Evolutionary conservation across 1,284 basidiomycete species (phyloP), one percentile per base, ranked within the genome.

Genomic region (Cutaneotrichosporon sp.): DNA sequence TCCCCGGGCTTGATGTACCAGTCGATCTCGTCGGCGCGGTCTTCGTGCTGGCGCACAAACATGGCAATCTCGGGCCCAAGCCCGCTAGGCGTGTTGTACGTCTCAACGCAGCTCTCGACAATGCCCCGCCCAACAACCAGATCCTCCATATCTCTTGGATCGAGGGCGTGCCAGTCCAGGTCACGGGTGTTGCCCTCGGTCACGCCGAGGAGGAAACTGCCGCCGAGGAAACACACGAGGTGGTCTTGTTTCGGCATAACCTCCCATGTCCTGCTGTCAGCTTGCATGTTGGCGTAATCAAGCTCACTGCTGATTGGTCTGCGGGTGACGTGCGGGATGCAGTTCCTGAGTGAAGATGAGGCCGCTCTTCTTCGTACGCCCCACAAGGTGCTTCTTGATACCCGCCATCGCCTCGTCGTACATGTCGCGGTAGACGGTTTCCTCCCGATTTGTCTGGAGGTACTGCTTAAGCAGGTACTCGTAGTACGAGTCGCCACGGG

Each of bases 401-500:
- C 88, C 91, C 31, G 84, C 82, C 86, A 97, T 90, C 0, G 92
- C 87, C 58, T 88, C 84, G 69, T 90, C 87, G 79, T 96, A 97
- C 89, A 96, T 92, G 86, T 89, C 84, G 34, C 86, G 86, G 78
- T 97, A 98, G 2, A 92, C 86, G 0, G 78, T 73, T 79, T 98
- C 94, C 30, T 88, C 87, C 53, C 86, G 83, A 75, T 89, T 87
- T 0, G 84, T 84, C 71, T 84, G 83, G 0, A 85, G 72, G 70
- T 79, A 84, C 71, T 84, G 83, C 72, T 93, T 93, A 86, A 93
- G 73, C 32, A 97, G 83, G 74, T 96, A 96, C 79, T 97, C 95
- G 77, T 97, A 98, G 81, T 90, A 97, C 5, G 92, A 95, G 80
- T 98, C 95, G 26, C 90, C 95, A 34, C 95, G 86, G 18, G 92